Conservation (phyloP, 202 grass and related monocot species). For the Zoysia matrella region DNA sequence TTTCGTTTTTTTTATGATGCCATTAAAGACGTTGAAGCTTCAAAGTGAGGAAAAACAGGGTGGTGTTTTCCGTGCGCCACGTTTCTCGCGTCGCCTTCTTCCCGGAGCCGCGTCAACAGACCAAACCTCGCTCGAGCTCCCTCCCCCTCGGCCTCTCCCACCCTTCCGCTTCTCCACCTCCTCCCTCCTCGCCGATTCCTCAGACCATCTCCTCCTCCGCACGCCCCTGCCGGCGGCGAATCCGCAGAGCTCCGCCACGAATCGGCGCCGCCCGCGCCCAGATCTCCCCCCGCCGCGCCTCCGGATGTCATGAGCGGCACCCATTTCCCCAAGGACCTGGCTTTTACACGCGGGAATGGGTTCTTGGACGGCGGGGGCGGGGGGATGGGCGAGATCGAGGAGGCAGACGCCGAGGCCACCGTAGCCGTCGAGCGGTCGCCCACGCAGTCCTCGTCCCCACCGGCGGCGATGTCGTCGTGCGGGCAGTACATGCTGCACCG, state of each 20-base stretch:
- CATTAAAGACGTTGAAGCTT: neutral
- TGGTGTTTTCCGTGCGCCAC: constrained; percentile 29
- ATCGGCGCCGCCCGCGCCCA: constrained; percentile 42
- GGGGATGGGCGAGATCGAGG: constrained; percentile 54
- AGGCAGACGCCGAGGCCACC: constrained; percentile 47
- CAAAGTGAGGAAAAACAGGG: neutral
- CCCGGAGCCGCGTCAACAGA: constrained; percentile 48
- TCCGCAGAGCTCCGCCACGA: constrained; percentile 23
- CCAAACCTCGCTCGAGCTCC: constrained; percentile 19
- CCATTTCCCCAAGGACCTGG: constrained; percentile 54
- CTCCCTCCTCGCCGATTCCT: constrained; percentile 22
- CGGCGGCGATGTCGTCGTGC: constrained; percentile 52
- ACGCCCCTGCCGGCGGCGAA: constrained; percentile 29
- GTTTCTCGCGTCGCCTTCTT: constrained; percentile 30
- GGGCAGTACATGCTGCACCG: constrained; percentile 79
- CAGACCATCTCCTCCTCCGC: constrained; percentile 12
- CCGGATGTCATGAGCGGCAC: constrained; percentile 70
- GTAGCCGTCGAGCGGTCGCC: constrained; percentile 42
- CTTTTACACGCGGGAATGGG: constrained; percentile 50
- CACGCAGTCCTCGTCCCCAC: constrained; percentile 47
- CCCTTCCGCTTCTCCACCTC: neutral
- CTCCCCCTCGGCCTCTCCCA: neutral
- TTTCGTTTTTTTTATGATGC: neutral
- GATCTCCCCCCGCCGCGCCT: constrained; percentile 47
- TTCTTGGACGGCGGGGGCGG: constrained; percentile 41